Evolutionary conservation across 1,284 basidiomycete genomes (phyloP), one percentile per base, ranked within the genome.

Genomic region (Melampsora americana): DNA sequence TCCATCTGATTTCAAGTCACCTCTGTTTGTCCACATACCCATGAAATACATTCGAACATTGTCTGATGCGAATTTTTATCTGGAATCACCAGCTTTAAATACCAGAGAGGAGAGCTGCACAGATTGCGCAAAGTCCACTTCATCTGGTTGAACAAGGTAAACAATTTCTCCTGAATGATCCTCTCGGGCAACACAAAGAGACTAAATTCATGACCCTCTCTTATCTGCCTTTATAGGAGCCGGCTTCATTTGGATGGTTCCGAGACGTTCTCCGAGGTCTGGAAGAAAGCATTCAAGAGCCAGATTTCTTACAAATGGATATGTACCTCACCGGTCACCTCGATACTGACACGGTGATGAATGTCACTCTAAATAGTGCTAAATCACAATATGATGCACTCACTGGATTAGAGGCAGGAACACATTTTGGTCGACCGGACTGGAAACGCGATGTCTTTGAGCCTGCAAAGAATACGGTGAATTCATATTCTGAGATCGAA

Each of bases 191-290:
- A 11, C 12, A 44, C 28, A 50, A 35, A 16, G 28, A 50, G 1
- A 16, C 20, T 62, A 62, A 62, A 62, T 35, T 4, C 18, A 62
- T 11, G 61, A 3, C 11, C 66, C 35, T 56, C 23, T 23, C 18
- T 23, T 16, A 23, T 56, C 28, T 56, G n/a, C 14, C 23, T 56
- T 16, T n/a, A 14, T 35, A 77, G 66, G 79, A 82, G 35, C 78
- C 79, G 65, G 82, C 90, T n/a, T 91, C 90, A 28, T 93, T 94
- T 81, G 92, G 91, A 80, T 95, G 93, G 92, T 94, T 95, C 87
- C 91, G 93, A 82, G 89, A 87, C 76, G 84, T 95, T 62, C 85
- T 95, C 77, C 89, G 90, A 80, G 89, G 92, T 81, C 89, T 94
- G 70, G 93, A 94, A 83, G 88, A 89, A 69, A 90, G 90, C 66